Evolutionary conservation across 225 moss, liverwort and hornwort genomes (phyloP), one percentile per base, ranked within the genome.

Genomic region (Pseudisothecium myosuroides): DNA sequence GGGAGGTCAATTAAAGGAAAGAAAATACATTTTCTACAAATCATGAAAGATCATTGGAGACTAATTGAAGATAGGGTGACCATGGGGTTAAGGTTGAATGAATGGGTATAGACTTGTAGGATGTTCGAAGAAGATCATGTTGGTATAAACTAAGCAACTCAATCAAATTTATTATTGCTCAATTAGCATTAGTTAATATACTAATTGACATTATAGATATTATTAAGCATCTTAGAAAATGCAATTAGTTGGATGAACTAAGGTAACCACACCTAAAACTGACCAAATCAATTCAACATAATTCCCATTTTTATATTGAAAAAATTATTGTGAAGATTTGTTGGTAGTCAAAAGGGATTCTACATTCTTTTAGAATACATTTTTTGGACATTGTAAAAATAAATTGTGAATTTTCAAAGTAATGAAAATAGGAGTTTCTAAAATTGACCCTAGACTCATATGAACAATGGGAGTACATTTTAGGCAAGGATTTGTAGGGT

Each of bases 371-470:
- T n/a, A 11, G 7, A 39, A 28, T 28, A 1, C 26, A 18, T 58
- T 39, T 7, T 27, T 17, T 28, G 16, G 3, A 12, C 16, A 39
- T 1, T 0, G 1, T 79, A 17, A 4, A 2, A 56, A 58, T 58
- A 11, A n/a, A 37, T 0, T 78, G 0, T 24, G 1, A 55, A 55
- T 78, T 37, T 52, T 78, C 4, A 26, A 78, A 55, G 6, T 4
- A 1, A 0, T 26, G 0, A 58, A 11, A 79, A 58, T 17, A 39
- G 7, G 6, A n/a, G 10, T 56, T 56, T 27, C 2, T 37, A 6
- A 6, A 55, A 10, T 1, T 10, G 0, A 17, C 7, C 17, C 7
- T 10, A 26, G 0, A n/a, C 22, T 76, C 13, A 21, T 6, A 77
- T 10, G 2, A 55, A 55, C 24, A 37, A 1, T n/a, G 2, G 27